Percentiles rank a stretch among this genome's conserved stretches.
Conservation (phyloP, 768 basidiomycete species). For the Thelephora ganbajun region DNA sequence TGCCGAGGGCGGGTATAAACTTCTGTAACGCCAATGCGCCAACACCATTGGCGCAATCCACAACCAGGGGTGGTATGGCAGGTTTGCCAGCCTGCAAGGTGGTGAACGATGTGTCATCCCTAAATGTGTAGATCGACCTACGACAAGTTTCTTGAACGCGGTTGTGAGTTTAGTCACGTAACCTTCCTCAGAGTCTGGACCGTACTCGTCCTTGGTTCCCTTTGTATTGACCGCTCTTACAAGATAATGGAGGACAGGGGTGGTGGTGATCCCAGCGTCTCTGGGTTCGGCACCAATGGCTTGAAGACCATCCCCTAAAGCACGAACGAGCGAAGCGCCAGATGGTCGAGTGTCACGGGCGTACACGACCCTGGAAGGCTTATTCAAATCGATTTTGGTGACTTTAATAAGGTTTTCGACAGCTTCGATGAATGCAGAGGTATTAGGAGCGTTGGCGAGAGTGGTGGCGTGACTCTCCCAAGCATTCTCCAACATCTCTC, state of each 20-base stretch:
- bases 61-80: conserved; percentile 43
- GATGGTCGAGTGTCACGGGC: conserved; percentile 90
- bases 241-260: conserved; percentile 91
- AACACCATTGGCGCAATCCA: conserved; percentile 99
- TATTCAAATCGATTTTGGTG: conserved; percentile 63
- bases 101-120: too few species aligned
- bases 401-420: conserved; percentile 48
- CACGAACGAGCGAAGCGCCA: conserved; percentile 57
- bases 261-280: conserved; percentile 79
- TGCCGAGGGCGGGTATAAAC: conserved; percentile 45
- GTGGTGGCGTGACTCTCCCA: conserved; percentile 87
- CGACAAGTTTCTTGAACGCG: conserved; percentile 81
- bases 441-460: conserved; percentile 71
- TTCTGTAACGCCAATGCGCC: conserved; percentile 61
- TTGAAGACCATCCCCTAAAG: conserved; percentile 72
- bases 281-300: conserved; percentile 56
- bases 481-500: conserved; percentile 90
- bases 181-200: conserved; percentile 66
- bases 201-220: conserved; percentile 64
- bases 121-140: conserved; percentile 31
- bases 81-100: conserved; percentile 51
- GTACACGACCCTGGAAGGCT: conserved; percentile 75
- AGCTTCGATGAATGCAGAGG: conserved; percentile 55
- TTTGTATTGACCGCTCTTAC: conserved; percentile 83
- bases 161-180: conserved; percentile 72